Evolutionary conservation across 257 asterid genomes (phyloP).

Genomic region (Lavandula angustifolia): DNA sequence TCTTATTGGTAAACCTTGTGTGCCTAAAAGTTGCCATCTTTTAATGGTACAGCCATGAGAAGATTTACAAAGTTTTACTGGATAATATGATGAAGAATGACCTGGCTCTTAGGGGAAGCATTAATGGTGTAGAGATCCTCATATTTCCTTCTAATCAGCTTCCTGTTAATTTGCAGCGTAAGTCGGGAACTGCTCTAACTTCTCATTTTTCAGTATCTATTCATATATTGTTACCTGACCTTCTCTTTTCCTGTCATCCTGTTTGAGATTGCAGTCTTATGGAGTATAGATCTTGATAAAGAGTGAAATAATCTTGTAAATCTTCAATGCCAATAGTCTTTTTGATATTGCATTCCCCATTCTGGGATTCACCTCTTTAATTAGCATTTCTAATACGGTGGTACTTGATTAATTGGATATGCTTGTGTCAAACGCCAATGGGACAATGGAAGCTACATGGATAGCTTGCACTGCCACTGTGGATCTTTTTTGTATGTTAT

Average conservation of each 20-base stretch:
- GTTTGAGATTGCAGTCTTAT: conserved; percentile 17
- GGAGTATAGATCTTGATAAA: conserved; percentile 1
- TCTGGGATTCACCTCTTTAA: conserved; percentile 18
- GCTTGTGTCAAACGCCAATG: neutral
- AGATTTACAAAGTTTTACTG: conserved; percentile 67
- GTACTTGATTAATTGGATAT: conserved; percentile 8
- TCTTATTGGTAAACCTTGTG: conserved; percentile 23
- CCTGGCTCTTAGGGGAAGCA: conserved; percentile 73
- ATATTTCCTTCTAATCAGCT: conserved; percentile 86
- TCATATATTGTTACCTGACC: conserved; percentile 8
- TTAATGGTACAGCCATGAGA: conserved; percentile 65
- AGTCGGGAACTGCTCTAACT: conserved; percentile 32
- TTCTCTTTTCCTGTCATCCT: conserved; percentile 7
- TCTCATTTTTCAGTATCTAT: conserved; percentile 44
- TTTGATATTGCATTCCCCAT: neutral
- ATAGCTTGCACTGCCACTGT: conserved; percentile 1
- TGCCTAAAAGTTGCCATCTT: conserved; percentile 31
- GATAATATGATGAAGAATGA: conserved; percentile 83
- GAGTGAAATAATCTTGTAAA: conserved; percentile 18
- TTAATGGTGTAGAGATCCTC: conserved; percentile 80
- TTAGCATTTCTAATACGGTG: conserved; percentile 19
- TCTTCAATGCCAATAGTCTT: neutral
- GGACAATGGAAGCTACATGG: conserved; percentile 2
- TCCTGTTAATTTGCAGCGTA: conserved; percentile 79
- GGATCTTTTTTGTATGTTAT: conserved; percentile 9